phyloP scores from a whole-genome alignment of 2,329 filamentous ascomycete species.

The Tolypocladium capitatum region DNA sequence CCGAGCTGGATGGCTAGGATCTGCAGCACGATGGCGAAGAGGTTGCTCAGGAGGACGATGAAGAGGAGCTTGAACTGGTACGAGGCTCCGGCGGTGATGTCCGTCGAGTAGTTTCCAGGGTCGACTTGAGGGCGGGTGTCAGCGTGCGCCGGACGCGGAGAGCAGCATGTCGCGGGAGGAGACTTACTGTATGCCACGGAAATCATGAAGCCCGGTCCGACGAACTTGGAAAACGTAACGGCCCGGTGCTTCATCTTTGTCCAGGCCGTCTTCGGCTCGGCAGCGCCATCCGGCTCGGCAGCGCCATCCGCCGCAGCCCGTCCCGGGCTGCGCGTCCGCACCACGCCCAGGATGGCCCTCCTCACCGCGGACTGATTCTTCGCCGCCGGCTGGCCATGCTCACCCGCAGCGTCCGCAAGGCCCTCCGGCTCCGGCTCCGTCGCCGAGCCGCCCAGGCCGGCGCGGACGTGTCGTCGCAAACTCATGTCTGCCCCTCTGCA shows the following conservation, averaged over 20 bases:
- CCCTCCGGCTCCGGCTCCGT: no score
- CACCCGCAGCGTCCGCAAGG: no score
- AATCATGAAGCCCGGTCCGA: constrained; percentile 56
- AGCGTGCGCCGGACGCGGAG: not conserved
- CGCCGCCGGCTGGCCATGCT: no score
- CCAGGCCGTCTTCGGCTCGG: constrained; percentile 1
- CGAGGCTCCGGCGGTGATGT: constrained; percentile 52
- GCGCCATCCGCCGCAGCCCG: no score
- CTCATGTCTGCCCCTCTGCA: no score
- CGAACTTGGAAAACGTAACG: constrained; percentile 26
- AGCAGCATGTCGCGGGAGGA: not conserved
- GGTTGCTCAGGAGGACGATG: constrained; percentile 53
- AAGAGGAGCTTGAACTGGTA: constrained; percentile 55
- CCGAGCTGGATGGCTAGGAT: constrained; percentile 56
- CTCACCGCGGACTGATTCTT: no score
- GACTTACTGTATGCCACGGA: constrained; percentile 42
- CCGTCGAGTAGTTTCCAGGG: constrained; percentile 57
- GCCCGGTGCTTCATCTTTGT: constrained; percentile 6
- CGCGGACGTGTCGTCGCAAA: no score
- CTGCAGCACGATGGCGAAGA: constrained; percentile 60
- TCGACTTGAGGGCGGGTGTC: constrained; percentile 26
- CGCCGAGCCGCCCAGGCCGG: no score
- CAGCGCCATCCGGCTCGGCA: no score
- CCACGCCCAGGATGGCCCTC: no score
- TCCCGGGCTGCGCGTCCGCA: no score